Evolutionary conservation across 2,329 filamentous ascomycete species (phyloP), one percentile per base, ranked within the genome.

Genomic region (Stylonectria norvegica): DNA sequence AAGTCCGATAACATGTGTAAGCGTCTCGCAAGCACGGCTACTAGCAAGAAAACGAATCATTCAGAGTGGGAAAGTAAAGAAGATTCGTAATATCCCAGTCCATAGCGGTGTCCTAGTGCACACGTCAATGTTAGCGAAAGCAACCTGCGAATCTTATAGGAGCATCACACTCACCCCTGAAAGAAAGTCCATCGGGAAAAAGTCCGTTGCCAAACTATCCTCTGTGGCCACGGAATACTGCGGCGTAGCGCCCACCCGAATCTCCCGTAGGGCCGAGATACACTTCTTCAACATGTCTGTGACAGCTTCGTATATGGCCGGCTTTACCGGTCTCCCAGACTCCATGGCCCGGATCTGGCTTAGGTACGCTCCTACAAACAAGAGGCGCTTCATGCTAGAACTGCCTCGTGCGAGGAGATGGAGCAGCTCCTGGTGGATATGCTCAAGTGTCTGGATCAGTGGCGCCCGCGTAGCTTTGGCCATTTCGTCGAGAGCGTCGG

Each of bases 11-110:
- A n/a, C n/a, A n/a, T n/a, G n/a, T n/a, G n/a, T n/a, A n/a, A n/a
- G n/a, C n/a, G n/a, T n/a, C n/a, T n/a, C n/a, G n/a, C n/a, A n/a
- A n/a, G n/a, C n/a, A n/a, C n/a, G n/a, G n/a, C n/a, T n/a, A n/a
- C n/a, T n/a, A n/a, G n/a, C n/a, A n/a, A n/a, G n/a, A n/a, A n/a
- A n/a, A n/a, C n/a, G n/a, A n/a, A n/a, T 41, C 43, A 9, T 40
- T 44, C 16, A 38, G 17, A 4, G 34, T 36, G 18, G 53, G 47
- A 10, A 56, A 47, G 3, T 52, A 55, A 2, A 56, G 45, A 9
- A 56, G 46, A 16, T 49, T 53, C 5, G 53, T 50, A 41, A 56
- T 53, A 14, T 57, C 53, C 53, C 53, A 56, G 15, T 55, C 45
- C 35, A 50, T 49, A 6, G 50, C 42, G 8, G 43, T 53, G n/a